phyloP scores from a whole-genome alignment of 75 land plant species.

The Selaginella tamariscina region DNA sequence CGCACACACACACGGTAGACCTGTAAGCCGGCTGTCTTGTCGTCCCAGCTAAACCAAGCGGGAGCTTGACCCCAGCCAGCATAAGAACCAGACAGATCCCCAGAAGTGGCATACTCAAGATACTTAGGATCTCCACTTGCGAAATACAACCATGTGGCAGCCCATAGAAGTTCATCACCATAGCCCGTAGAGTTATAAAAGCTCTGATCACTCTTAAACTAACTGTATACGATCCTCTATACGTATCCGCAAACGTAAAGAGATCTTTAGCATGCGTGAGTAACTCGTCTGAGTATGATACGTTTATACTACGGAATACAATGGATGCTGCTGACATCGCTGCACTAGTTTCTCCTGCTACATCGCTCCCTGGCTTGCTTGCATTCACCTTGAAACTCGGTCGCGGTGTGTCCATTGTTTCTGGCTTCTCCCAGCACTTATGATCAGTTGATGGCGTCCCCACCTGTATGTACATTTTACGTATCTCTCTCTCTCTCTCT shows the following conservation, averaged over 20 bases:
- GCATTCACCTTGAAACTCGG: constrained; percentile 58
- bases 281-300: constrained; percentile 56
- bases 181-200: constrained; percentile 92
- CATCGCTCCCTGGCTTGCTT: constrained; percentile 57
- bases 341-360: constrained; percentile 76
- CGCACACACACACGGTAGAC: too few relatives aligned
- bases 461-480: too few relatives aligned
- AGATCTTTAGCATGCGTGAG: constrained; percentile 65
- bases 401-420: constrained; percentile 49
- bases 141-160: constrained; percentile 85
- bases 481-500: too few relatives aligned
- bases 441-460: constrained; percentile 78
- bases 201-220: constrained; percentile 39
- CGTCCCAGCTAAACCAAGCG: constrained; percentile 98
- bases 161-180: constrained; percentile 92
- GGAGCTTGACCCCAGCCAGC: constrained; percentile 75
- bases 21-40: constrained; percentile 87
- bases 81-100: constrained; percentile 42
- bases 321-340: constrained; percentile 93
- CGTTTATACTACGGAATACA: constrained; percentile 45
- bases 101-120: constrained; percentile 49
- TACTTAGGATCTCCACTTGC: constrained; percentile 60
- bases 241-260: constrained; percentile 61
- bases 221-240: constrained; percentile 44
- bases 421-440: constrained; percentile 87